Percentiles rank a stretch among this genome's conserved stretches.
These are phyloP conservation scores for Passiflora organensis DNA, from an alignment of 345 rosid species.

Conservation along the genomic window DNA sequence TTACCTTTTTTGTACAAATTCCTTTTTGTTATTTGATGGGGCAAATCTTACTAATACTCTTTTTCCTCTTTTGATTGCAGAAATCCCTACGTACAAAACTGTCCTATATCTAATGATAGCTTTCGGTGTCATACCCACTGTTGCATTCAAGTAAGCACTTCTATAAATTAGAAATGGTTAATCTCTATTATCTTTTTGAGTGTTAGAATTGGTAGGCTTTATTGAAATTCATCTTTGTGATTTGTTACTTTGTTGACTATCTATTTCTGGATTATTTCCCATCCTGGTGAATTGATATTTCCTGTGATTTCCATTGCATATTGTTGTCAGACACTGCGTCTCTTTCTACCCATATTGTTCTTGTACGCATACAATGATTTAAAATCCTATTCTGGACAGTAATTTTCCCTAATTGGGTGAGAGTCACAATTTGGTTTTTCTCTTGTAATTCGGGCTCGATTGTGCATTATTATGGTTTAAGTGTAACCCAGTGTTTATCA, in stretches of 20 bases:
- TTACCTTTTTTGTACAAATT: too few species aligned
- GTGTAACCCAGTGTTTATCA: constrained; percentile 1
- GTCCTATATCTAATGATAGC: constrained; percentile 57
- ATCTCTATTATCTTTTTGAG: too few species aligned
- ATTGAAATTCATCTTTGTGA: neutral
- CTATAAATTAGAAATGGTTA: neutral
- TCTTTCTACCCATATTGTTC: neutral
- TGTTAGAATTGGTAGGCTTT: too few species aligned
- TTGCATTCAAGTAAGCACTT: constrained; percentile 64
- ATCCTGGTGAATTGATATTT: too few species aligned
- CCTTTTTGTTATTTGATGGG: too few species aligned
- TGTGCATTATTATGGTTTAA: neutral
- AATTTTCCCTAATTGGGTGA: neutral
- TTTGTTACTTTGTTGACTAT: neutral
- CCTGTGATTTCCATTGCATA: too few species aligned
- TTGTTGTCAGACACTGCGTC: neutral
- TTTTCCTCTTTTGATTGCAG: constrained; percentile 29
- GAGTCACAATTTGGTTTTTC: neutral
- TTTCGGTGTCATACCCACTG: constrained; percentile 80
- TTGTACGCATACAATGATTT: too few species aligned
- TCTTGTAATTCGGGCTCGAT: neutral
- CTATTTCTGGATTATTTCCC: too few species aligned
- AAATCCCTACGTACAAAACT: constrained; percentile 49
- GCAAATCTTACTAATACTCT: neutral
- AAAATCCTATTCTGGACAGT: too few species aligned